Evolutionary conservation across 2,329 filamentous ascomycete species (phyloP), one percentile per base, ranked within the genome.

Genomic region (Rhynchosporium graminicola): DNA sequence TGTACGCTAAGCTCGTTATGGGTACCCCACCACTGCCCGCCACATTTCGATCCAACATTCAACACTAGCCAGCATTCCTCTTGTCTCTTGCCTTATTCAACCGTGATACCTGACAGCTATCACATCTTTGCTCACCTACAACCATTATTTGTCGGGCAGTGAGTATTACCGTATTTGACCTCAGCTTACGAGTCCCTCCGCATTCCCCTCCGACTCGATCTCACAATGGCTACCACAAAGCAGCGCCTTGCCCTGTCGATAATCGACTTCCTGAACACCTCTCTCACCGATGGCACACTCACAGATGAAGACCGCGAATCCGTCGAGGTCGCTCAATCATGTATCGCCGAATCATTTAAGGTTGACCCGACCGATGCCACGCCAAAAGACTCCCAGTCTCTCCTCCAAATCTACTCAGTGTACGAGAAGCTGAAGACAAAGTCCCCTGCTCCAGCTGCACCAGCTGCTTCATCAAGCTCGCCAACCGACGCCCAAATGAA

Each of bases 221-320:
- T 55, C 51, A 28, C 5, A 15, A 72, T 73, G 72, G 71, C 72
- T 46, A 75, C 72, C 43, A 74, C 72, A 26, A 75, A 75, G 61
- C 86, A 99, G 85, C 92, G 93, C 80, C 89, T 99, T 68, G 95
- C 95, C 77, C 91, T 99, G 76, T 92, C 95, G 72, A 94, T 99
- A 77, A 92, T 96, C 81, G 92, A 98, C 80, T 99, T 97, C 82
- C 89, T 99, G 65, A 85, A 85, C 71, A 87, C 86, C 63, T 96
- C 92, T 51, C 81, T 92, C 70, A 89, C 87, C 66, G 95, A 99
- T 76, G 95, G 95, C 73, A 96, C 92, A 50, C 85, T 99, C 63
- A 84, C 88, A 59, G 80, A 89, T 71, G 95, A 98, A 72, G 94
- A 99, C 77, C 86, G 88, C 70, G 95, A 99, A 74, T 94, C 89